A percentile compares a stretch with the other conserved stretches of the same genome.
These are phyloP conservation scores for Lichina pygmaea DNA, from an alignment of 495 filamentous ascomycete genomes.

Conservation along the genomic window DNA sequence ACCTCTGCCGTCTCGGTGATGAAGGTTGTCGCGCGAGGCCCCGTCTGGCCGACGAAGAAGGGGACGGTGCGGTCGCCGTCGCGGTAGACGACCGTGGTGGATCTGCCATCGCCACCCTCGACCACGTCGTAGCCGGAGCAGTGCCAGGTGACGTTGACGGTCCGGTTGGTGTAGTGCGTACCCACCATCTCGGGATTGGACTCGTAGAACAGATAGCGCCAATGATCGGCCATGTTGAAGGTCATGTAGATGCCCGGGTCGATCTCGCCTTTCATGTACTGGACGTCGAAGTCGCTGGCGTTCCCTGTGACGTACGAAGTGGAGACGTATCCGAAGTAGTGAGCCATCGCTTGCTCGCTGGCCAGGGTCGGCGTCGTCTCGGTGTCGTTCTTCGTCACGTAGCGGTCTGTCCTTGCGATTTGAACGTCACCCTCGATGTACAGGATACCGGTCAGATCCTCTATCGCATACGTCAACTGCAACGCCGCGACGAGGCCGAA, in stretches of 20 bases:
- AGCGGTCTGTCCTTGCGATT: not conserved
- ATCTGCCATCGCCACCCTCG: not conserved
- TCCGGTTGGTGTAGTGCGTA: not conserved
- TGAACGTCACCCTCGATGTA: not conserved
- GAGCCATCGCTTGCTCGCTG: not conserved
- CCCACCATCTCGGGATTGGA: not conserved
- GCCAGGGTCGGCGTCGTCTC: not conserved
- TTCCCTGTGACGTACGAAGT: not conserved
- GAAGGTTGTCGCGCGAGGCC: not conserved
- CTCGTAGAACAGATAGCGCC: not conserved
- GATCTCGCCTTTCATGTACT: not conserved
- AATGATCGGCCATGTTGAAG: not conserved
- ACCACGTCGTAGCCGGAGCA: not conserved
- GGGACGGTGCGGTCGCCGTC: not conserved
- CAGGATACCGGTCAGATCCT: not conserved
- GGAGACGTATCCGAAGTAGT: not conserved
- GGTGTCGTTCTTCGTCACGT: not conserved
- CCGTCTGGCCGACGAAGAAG: not conserved
- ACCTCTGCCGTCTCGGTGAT: not conserved
- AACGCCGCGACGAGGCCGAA: not conserved
- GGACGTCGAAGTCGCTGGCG: not conserved
- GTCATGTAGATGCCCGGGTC: not conserved
- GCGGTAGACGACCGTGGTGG: not conserved
- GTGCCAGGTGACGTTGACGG: not conserved
- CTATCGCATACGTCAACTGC: not conserved